Conservation (phyloP, 75 land plant genomes). For the Cryptomeria japonica region DNA sequence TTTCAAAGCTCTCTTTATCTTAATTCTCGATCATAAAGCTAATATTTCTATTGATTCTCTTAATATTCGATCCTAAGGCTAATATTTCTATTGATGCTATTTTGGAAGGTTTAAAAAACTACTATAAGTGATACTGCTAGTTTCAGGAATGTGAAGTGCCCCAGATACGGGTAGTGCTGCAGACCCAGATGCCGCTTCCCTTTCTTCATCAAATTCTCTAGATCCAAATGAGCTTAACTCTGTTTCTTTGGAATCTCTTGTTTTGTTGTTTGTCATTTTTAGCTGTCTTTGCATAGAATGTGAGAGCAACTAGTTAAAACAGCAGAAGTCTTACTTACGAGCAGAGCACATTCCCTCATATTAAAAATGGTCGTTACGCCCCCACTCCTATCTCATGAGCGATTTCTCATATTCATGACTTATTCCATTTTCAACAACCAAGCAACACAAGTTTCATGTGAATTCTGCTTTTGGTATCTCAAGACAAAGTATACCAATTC, state of each 20-base stretch:
- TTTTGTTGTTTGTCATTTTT: not conserved
- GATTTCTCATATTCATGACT: not conserved
- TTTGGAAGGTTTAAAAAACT: not conserved
- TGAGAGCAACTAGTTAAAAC: not conserved
- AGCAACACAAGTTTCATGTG: not conserved
- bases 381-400: not conserved
- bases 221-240: not conserved
- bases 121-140: not conserved
- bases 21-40: not conserved
- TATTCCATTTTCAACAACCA: not conserved
- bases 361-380: not conserved
- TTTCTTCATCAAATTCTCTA: not conserved
- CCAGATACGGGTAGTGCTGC: constrained; percentile 7
- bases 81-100: not conserved
- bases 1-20: not conserved
- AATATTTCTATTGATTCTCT: not conserved
- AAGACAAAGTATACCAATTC: not conserved
- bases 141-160: not conserved
- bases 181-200: not conserved
- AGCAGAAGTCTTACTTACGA: not conserved
- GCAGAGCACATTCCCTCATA: not conserved
- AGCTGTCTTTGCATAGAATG: not conserved
- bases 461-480: not conserved
- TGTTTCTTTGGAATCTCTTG: not conserved
- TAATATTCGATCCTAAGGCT: not conserved